Evolutionary conservation across 2,329 filamentous ascomycete species (phyloP).

Genomic region (Keithomyces neogunnii): DNA sequence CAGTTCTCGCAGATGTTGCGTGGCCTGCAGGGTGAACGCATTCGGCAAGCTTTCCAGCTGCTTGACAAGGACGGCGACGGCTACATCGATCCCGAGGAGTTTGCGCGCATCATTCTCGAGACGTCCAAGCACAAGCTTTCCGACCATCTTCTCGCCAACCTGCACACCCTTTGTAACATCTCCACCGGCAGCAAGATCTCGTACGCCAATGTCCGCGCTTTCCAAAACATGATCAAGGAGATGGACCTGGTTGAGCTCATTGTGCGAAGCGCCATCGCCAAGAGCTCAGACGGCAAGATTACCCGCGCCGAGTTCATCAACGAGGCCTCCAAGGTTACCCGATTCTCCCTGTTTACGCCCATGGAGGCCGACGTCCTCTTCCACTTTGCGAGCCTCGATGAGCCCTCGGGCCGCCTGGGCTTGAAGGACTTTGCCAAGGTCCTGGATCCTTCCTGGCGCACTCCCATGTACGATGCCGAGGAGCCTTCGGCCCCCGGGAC

Average conservation of each 20-base stretch:
- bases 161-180: slow-evolving; percentile 92
- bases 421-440: slow-evolving; percentile 88
- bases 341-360: slow-evolving; percentile 93
- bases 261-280: slow-evolving; percentile 74
- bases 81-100: slow-evolving; percentile 91
- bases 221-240: slow-evolving; percentile 95
- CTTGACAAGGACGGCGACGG: slow-evolving; percentile 90
- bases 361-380: slow-evolving; percentile 99
- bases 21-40: slow-evolving; percentile 89
- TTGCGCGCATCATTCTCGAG: slow-evolving; percentile 92
- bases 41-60: slow-evolving; percentile 86
- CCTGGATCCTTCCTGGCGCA: slow-evolving; percentile 85
- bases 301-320: slow-evolving; percentile 90
- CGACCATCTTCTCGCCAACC: slow-evolving; percentile 85
- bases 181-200: slow-evolving; percentile 86
- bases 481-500: slow-evolving; percentile 28
- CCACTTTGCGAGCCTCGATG: slow-evolving; percentile 91
- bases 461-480: slow-evolving; percentile 43
- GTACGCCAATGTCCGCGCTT: slow-evolving; percentile 93
- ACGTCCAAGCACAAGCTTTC: slow-evolving; percentile 94
- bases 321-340: slow-evolving; percentile 81
- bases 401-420: slow-evolving; percentile 76
- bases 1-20: slow-evolving; percentile 98
- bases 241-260: slow-evolving; percentile 97
- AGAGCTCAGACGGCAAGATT: slow-evolving; percentile 85